Base-by-base conservation (phyloP, 257 asterid species). In the Perilla frutescens region DNA sequence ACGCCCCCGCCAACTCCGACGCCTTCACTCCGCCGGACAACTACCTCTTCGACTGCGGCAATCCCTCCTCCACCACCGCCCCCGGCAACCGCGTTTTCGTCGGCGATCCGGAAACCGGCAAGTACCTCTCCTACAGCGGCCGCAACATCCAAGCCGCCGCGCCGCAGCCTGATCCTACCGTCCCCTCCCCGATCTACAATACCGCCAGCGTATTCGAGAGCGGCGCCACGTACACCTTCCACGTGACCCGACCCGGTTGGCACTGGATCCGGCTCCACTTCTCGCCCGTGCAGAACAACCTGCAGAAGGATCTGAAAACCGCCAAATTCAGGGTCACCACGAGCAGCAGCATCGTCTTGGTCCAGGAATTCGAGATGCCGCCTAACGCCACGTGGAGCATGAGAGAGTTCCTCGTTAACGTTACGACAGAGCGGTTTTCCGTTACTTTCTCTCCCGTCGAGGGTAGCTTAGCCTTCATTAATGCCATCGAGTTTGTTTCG, bases 191-290 rank as follows among this genome's bases (percentile, higher is more conserved):
- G 26, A 73, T 92, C 6, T 89, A 95, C 58, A 70, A 74, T 1
- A 66, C 92, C 0, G 98, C 97, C 0, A 85, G 68, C 41, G 71
- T 90, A 1, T 95, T 95, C 70, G 85, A 82, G 1, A 54, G 59
- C 10, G 77, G 50, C 1, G 97, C 96, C 2, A 81, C 87, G 0
- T 95, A 85, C 82, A 80, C 92, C 0, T 92, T 90, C 77, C 98
- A 79, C 31, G 86, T 88, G 7, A 41, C 78, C 54, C 75, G 84
- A 51, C 89, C 96, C 26, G 97, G 98, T 0, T 86, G 89, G 93
- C 98, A 93, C 64, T 93, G 96, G 97, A 80, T 91, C 36, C 87
- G 97, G 8, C 89, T 91, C 50, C 89, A 93, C 68, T 93, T 93
- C 54, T 81, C 82, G 0, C 91, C 93, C 0, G 7, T 87, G 1